Evolutionary conservation across 805 yeast genomes (phyloP).

Genomic region (Lipomyces sp.): DNA sequence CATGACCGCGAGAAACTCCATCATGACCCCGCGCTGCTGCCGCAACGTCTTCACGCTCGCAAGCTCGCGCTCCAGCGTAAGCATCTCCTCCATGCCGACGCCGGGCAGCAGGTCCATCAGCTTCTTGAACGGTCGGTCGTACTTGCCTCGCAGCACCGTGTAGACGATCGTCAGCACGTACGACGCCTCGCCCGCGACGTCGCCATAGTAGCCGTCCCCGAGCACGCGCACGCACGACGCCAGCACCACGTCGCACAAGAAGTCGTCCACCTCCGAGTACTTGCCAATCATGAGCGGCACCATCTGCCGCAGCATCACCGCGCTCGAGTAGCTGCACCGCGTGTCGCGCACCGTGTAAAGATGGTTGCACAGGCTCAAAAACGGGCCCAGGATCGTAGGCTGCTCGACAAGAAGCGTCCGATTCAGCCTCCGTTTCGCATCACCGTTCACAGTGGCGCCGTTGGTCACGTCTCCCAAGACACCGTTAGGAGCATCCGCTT

Average conservation of each 20-base stretch:
- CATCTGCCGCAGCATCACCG: constrained; percentile 71
- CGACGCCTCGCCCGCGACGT: constrained; percentile 90
- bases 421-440: background rate
- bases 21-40: constrained; percentile 75
- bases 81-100: constrained; percentile 54
- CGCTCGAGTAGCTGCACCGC: constrained; percentile 87
- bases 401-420: constrained; percentile 64
- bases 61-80: constrained; percentile 60
- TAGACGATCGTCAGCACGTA: constrained; percentile 78
- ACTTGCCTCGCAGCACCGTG: constrained; percentile 65
- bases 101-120: constrained; percentile 49
- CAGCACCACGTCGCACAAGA: constrained; percentile 60
- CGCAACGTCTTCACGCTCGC: constrained; percentile 63
- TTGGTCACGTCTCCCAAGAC: background rate
- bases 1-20: constrained; percentile 68
- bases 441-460: background rate
- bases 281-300: constrained; percentile 64
- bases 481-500: no score
- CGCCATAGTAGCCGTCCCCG: constrained; percentile 71
- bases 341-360: constrained; percentile 81
- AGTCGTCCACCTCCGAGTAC: constrained; percentile 72
- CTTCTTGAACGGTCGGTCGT: constrained; percentile 63
- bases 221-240: constrained; percentile 67
- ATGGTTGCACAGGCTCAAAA: constrained; percentile 69
- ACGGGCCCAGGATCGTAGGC: constrained; percentile 68